Base-by-base conservation (phyloP, 1,284 basidiomycete genomes). In the Clitocybe nebularis region DNA sequence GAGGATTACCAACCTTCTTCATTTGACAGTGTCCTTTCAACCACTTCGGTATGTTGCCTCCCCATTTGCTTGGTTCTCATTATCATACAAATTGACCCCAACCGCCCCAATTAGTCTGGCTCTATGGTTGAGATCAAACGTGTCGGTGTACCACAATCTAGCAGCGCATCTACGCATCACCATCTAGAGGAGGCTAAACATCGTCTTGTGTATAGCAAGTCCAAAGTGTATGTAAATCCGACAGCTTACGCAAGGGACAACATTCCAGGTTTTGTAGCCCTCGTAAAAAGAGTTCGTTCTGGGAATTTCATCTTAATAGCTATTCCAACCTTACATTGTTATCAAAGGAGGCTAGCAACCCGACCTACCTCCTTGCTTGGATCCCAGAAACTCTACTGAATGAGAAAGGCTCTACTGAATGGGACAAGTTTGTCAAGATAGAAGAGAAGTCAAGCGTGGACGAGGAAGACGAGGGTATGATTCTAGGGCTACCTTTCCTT, bases 191-290 rank as follows among this genome's bases (percentile, higher is more conserved):
- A 84, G 46, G 75, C 77, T 52, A 81, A 75, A 61, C 77, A 79
- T 58, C 72, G 85, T 40, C 71, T 96, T 34, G 63, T 95, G 13
- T 95, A 91, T 56, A 87, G 81, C 62, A 94, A 94, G 64, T 89
- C 86, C 28, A 93, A 93, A 60, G 92, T 94, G 29, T 93, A 93
- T 57, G 84, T 96, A 34, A 93, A 98, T 57, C 94, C 95, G 0
- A 95, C 93, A 0, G 83, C 89, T 2, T 94, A 93, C 59, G 75
- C 86, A 2, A 77, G 86, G 54, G 94, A 97, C 66, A 96, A 98
- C 62, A 89, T 97, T 21, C 81, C 92, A 3, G 95, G 95, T 3
- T 96, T 94, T 61, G 79, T 93, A 4, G 83, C 86, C 9, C 74
- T 97, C 45, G 92, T 96, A 10, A 91, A 87, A 66, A 75, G 79